These are phyloP conservation scores for Yarrowia sp. DNA, from an alignment of 805 yeast species.

Conservation along the genomic window DNA sequence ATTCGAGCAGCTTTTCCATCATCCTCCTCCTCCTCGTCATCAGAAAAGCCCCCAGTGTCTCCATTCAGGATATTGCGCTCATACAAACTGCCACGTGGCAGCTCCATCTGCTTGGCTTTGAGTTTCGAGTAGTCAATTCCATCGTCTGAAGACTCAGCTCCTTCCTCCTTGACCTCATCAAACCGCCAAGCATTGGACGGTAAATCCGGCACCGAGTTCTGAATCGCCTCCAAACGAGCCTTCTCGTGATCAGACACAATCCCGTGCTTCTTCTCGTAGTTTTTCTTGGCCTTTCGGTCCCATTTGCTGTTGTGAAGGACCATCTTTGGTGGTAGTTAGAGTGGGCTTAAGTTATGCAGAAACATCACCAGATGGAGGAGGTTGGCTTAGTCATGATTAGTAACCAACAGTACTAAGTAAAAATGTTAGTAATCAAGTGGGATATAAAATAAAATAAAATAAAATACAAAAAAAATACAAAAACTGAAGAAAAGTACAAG, in stretches of 20 bases:
- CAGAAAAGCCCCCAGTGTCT: neutral
- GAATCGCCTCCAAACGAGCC: conserved; percentile 18
- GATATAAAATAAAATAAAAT: no score
- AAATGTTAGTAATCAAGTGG: no score
- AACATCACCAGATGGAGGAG: conserved; percentile 8
- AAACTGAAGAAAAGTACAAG: no score
- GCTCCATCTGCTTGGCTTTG: conserved; percentile 50
- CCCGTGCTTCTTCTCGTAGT: conserved; percentile 56
- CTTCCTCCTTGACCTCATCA: conserved; percentile 31
- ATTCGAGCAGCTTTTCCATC: conserved; percentile 4
- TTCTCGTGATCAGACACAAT: conserved; percentile 40
- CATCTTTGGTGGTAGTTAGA: conserved; percentile 48
- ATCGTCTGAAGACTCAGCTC: conserved; percentile 10
- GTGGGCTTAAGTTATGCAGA: neutral
- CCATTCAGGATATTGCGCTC: conserved; percentile 14
- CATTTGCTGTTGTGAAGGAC: conserved; percentile 62
- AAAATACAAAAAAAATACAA: no score
- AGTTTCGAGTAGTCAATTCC: conserved; percentile 11
- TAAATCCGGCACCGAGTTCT: conserved; percentile 8
- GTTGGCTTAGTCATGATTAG: neutral
- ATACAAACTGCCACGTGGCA: conserved; percentile 14
- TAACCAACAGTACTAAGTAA: no score
- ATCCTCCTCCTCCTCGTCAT: neutral
- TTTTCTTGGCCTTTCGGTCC: conserved; percentile 57
- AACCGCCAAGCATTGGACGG: conserved; percentile 40